Percentiles rank a stretch among this genome's conserved stretches.
Conservation (phyloP, 768 basidiomycete genomes). For the Rhodotorula graminis region DNA sequence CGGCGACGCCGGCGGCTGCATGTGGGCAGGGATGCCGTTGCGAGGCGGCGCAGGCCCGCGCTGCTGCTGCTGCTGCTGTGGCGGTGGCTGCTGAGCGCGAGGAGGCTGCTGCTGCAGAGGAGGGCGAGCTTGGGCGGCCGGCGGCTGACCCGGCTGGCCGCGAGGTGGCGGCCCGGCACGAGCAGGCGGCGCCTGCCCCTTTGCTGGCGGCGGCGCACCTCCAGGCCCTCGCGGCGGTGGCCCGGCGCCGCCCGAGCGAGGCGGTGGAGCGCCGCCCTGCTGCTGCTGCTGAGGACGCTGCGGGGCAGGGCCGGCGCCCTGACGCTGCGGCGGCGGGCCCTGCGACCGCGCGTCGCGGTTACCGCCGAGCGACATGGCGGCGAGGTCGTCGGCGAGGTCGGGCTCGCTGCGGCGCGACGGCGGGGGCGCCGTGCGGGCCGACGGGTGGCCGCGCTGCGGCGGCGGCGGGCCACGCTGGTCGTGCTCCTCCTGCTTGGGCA, state of each 20-base stretch:
- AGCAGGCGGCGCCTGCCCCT: neutral
- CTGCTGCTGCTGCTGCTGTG: constrained; percentile 7
- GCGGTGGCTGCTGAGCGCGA: no score
- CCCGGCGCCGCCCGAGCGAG: neutral
- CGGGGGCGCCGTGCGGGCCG: neutral
- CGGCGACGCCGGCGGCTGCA: neutral
- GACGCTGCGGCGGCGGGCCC: neutral
- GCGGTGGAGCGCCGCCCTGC: constrained; percentile 1
- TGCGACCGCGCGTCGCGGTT: neutral
- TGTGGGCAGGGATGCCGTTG: neutral
- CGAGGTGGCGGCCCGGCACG: neutral
- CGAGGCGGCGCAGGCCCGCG: neutral
- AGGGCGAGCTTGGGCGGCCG: neutral
- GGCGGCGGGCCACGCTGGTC: neutral
- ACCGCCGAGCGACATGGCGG: constrained; percentile 8
- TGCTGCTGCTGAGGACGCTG: no score
- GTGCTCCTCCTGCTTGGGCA: neutral
- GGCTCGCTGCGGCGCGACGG: neutral
- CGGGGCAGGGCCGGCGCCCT: neutral
- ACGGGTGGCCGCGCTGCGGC: neutral
- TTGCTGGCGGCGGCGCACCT: neutral
- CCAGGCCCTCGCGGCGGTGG: neutral
- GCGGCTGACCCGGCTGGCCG: neutral
- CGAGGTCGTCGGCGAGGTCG: constrained; percentile 8
- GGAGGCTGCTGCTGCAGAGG: neutral